phyloP scores from a whole-genome alignment of 2,329 filamentous ascomycete species.

The Thermoascus crustaceus region DNA sequence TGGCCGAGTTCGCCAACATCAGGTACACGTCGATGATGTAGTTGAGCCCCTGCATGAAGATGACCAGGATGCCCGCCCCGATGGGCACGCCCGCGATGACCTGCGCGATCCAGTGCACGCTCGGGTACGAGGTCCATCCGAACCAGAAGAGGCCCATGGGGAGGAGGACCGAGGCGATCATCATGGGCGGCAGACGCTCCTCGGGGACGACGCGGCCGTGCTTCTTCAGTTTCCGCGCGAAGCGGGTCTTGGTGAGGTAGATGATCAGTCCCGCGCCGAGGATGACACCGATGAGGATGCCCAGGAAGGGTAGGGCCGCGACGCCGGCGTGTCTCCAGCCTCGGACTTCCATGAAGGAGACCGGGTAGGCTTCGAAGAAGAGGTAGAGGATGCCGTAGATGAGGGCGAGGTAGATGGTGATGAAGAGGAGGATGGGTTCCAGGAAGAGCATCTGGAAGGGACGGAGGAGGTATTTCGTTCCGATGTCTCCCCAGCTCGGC shows the following conservation, averaged over 20 bases:
- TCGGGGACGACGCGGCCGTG: constrained; percentile 28
- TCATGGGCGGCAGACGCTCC: constrained; percentile 40
- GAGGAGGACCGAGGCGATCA: constrained; percentile 35
- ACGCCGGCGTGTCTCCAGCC: constrained; percentile 33
- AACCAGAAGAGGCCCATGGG: constrained; percentile 45
- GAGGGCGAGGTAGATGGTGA: constrained; percentile 35
- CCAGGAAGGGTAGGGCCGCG: constrained; percentile 40
- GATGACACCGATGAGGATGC: constrained; percentile 38
- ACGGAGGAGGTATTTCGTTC: constrained; percentile 32
- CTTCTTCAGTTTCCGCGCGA: constrained; percentile 14
- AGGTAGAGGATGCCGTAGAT: constrained; percentile 26
- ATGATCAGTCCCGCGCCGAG: constrained; percentile 22
- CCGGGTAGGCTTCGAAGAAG: constrained; percentile 29
- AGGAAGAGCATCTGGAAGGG: constrained; percentile 36
- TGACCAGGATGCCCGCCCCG: constrained; percentile 37
- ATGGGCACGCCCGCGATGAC: constrained; percentile 38
- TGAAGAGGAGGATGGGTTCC: constrained; percentile 39
- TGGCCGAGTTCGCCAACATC: constrained; percentile 32
- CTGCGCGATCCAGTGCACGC: constrained; percentile 39
- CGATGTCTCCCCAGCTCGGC: constrained; percentile 25
- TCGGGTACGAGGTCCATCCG: constrained; percentile 38
- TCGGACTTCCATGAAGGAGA: constrained; percentile 33
- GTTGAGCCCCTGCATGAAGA: constrained; percentile 37
- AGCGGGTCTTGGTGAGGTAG: constrained; percentile 23
- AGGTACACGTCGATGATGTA: constrained; percentile 38